Conservation (phyloP, 164 flowering plant genomes). For the Warburgia ugandensis region DNA sequence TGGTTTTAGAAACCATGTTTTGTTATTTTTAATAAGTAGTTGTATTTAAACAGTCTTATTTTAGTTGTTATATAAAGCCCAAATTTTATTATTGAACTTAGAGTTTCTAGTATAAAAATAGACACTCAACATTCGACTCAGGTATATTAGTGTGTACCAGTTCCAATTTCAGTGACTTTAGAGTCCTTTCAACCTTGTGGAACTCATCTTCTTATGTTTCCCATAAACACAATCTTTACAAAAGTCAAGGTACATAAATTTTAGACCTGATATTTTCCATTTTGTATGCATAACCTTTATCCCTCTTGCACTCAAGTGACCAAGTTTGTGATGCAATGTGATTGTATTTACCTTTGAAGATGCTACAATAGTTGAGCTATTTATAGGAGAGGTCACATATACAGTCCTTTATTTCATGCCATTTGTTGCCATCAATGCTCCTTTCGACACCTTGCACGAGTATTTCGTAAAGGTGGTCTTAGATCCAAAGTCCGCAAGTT, state of each 20-base stretch:
- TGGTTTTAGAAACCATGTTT: no score
- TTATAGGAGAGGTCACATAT: not conserved
- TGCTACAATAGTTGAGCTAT: not conserved
- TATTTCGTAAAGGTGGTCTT: not conserved
- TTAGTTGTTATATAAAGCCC: no score
- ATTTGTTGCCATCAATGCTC: not conserved
- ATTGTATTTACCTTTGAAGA: not conserved
- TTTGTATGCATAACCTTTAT: not conserved
- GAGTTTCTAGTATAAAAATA: no score
- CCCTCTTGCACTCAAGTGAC: constrained; percentile 1
- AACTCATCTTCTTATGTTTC: not conserved
- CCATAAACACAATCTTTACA: constrained; percentile 2
- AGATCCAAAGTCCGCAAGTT: not conserved
- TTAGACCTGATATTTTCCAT: not conserved
- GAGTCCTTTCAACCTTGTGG: not conserved
- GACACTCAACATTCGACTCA: no score
- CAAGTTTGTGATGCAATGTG: not conserved
- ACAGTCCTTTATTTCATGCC: constrained; percentile 2
- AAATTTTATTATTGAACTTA: no score
- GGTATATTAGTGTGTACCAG: constrained; percentile 2
- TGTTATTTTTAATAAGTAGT: no score
- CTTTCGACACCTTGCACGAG: not conserved
- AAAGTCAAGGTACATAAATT: not conserved
- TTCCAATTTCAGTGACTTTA: not conserved
- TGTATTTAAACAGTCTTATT: no score